Base-by-base conservation (phyloP, 805 yeast genomes). In the Grigorovia yakushimaensis region DNA sequence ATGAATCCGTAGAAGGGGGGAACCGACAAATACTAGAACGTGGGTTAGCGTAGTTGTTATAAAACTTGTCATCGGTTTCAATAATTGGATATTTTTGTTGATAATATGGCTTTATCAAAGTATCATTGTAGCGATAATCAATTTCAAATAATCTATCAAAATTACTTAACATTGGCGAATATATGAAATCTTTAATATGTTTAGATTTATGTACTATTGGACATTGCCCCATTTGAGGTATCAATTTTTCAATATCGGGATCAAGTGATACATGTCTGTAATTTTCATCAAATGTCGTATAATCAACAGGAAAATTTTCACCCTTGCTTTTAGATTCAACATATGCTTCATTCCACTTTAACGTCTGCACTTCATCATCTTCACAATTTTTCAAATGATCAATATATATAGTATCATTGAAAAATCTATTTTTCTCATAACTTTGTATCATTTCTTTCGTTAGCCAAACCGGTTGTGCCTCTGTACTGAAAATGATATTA, bases 401-500 rank as follows among this genome's bases (percentile, higher is more conserved):
- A 7, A 46, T 44, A 38, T 47, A 53, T 11, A 23, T 19, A 1
- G 59, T 42, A 41, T 59, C 60, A 42, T 52, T 55, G 40, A 60
- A 54, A 41, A 48, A 50, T 38, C 51, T 43, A 42, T 51, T 51
- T 39, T 51, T 27, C 19, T 53, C 53, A 49, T 69, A 64, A 23
- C 62, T 55, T 18, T 54, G 44, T 22, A 62, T 50, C 19, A 72
- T 47, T 5, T 62, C 53, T 5, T 64, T 52, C 42, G 77, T 77
- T 46, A 75, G 70, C 95, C 96, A 87, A 51, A 88, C 62, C 3
- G 95, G 95, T 63, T 89, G 98, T 0, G 89, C 96, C 58, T 89
- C 98, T 0, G 98, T 89, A 11, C 91, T 77, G 63, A 88, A 84
- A 42, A 83, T 65, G 30, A 70, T 64, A 51, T 64, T 68, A 23